Base-by-base conservation (phyloP, 2,329 filamentous ascomycete genomes). In the Arthroderma uncinatum region DNA sequence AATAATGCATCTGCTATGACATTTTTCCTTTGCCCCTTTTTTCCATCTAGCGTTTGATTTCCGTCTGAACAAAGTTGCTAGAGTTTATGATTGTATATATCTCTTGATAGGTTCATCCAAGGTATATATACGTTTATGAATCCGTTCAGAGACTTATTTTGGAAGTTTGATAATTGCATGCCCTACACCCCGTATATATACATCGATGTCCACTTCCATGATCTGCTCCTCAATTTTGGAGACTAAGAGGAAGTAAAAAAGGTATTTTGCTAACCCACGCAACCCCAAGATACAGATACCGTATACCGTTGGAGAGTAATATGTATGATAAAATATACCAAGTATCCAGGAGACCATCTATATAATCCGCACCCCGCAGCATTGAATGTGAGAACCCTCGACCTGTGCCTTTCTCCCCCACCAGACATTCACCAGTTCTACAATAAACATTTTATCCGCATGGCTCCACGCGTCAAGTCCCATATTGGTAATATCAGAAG, bases 381-480 rank as follows among this genome's bases (percentile, higher is more conserved):
- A 78, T 58, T 72, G 70, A 53, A 78, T 72, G 25, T 69, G 68
- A 16, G 70, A 71, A 37, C 71, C 71, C 57, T 74, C 70, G 21
- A 78, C 72, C 48, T 68, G 62, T 6, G 73, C 74, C 36, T 70
- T 67, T 16, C 74, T 67, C 19, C 70, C 70, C 74, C 74, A 78
- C 72, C 75, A 78, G 1, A 75, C 64, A 12, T 60, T 61, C n/a
- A 76, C 68, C 33, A 78, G 63, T 58, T 77, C 73, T 59, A 74
- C 68, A 10, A 76, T 71, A 58, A 78, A 78, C 19, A 70, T 60
- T 28, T 73, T 70, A 60, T 78, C 76, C 2, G 73, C 68, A 14
- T 68, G 70, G 57, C 75, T 78, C 76, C 76, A 78, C 14, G 73
- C 67, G 60, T 78, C 76, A 14, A 78, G 69, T 2, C 76, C 75